Evolutionary conservation across 441 rosid genomes (phyloP), one percentile per base, ranked within the genome.

Genomic region (Theobroma grandiflorum): DNA sequence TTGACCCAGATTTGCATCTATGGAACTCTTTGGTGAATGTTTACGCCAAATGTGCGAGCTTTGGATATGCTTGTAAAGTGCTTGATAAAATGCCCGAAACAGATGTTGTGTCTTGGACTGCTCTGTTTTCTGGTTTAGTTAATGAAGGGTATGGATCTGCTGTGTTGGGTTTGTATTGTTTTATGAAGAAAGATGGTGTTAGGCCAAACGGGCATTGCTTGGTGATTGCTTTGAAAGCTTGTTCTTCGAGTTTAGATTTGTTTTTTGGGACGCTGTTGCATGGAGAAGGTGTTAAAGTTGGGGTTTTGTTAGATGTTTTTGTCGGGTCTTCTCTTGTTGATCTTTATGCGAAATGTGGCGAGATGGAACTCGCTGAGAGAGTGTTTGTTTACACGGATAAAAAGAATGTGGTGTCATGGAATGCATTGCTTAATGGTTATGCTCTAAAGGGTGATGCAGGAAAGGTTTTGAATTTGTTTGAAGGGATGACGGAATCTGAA

Each of bases 71-170:
- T 20, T n/a, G 76, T 37, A 22, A 50, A 18, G 78, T 82, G 78
- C 76, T 84, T 53, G 85, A 79, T 61, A 52, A 42, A n/a, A 80
- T 79, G 88, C 86, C 83, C 31, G 61, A 63, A 38, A 65, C 74
- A 74, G 86, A 81, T 79, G 86, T 79, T 53, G 85, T 86, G 49
- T 77, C 86, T 6, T 84, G 88, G 88, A 63, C 80, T 4, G 80
- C 80, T 4, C 37, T 84, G 38, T 61, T 84, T 66, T 37, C 80
- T 4, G 87, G 87, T 18, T 78, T 71, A 9, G 87, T 84, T 11
- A 74, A 78, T 61, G 61, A 62, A 72, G 81, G 82, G n/a, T 14
- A 58, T 84, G 79, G 73, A 15, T 37, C 8, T 15, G 72, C 66
- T 70, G 80, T 78, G 37, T 43, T 80, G 72, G 9, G 45, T 69